Base-by-base conservation (phyloP, 768 basidiomycete genomes). In the Cystoderma amianthinum region DNA sequence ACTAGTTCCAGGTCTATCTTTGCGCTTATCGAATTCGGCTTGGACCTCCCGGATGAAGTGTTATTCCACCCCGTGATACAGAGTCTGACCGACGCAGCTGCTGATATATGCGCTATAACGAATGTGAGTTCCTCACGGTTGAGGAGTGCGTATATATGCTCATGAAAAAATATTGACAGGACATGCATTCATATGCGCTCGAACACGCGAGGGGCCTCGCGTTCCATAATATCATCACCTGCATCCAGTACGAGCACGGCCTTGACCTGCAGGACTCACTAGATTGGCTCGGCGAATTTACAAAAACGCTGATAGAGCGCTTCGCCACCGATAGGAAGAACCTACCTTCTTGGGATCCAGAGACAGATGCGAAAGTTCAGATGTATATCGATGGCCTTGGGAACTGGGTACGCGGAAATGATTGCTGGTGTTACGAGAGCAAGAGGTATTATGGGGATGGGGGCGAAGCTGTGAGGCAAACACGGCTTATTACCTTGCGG, bases 241-340 rank as follows among this genome's bases (percentile, higher is more conserved):
- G 69, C 11, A 57, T 72, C 12, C 58, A 77, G 3, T 71, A 72
- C 43, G 77, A 82, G 48, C 76, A 77, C 41, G 72, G 72, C 2
- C 65, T 80, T 25, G 68, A 78, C 48, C 52, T 82, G 5, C 56
- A 68, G 43, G 52, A 43, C 7, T 68, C 72, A 2, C 54, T 72
- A 30, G 47, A 63, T 20, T 67, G 60, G 57, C 54, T 72, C 5
- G 57, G 51, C 5, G 45, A 49, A 13, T 57, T 66, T 34, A 57
- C 62, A 36, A 54, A 58, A n/a, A 38, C 39, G 7, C 44, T 64
- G 6, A 47, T 61, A 11, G 52, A 56, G 6, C 41, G 49, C 12
- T 72, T 72, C 52, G 44, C 62, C 12, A 42, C 48, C 7, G 54
- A 58, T 18, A 39, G 57, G 9, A 30, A 40, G 2, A 22, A 39